phyloP scores from a whole-genome alignment of 768 basidiomycete species.

The Lanmaoa rubissima region DNA sequence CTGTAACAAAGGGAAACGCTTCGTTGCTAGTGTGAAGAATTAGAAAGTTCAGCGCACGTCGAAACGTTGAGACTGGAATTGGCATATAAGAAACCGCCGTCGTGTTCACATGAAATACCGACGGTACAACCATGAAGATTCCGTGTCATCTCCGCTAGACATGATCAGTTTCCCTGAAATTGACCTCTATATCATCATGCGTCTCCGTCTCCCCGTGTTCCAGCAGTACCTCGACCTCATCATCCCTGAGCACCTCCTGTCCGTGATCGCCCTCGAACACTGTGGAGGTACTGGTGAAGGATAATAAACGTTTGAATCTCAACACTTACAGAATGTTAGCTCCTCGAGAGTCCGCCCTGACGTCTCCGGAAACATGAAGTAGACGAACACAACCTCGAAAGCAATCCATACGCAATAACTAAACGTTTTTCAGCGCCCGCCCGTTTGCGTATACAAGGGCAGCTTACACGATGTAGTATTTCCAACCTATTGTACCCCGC shows the following conservation, averaged over 20 bases:
- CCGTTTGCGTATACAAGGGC: background rate
- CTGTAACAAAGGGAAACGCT: background rate
- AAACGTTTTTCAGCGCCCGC: background rate
- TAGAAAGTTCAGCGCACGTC: too few relatives aligned
- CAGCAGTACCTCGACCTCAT: too few relatives aligned
- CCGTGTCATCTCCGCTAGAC: too few relatives aligned
- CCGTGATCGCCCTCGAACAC: slow-evolving; percentile 1
- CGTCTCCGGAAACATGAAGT: slow-evolving; percentile 22
- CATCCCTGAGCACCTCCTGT: background rate
- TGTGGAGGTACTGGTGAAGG: background rate
- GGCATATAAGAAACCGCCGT: too few relatives aligned
- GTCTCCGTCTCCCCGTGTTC: too few relatives aligned
- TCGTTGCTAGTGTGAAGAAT: background rate
- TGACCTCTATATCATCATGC: too few relatives aligned
- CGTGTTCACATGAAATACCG: too few relatives aligned
- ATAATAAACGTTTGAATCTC: slow-evolving; percentile 23
- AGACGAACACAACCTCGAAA: slow-evolving; percentile 15
- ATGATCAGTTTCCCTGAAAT: too few relatives aligned
- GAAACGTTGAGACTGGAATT: too few relatives aligned
- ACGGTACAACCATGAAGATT: too few relatives aligned
- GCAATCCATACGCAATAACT: slow-evolving; percentile 21
- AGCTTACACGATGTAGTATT: slow-evolving; percentile 11
- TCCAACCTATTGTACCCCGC: slow-evolving; percentile 5
- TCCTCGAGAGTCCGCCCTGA: slow-evolving; percentile 20
- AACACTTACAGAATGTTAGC: slow-evolving; percentile 14